phyloP scores from a whole-genome alignment of 2,329 filamentous ascomycete species.

The Epichloe gansuensis region DNA sequence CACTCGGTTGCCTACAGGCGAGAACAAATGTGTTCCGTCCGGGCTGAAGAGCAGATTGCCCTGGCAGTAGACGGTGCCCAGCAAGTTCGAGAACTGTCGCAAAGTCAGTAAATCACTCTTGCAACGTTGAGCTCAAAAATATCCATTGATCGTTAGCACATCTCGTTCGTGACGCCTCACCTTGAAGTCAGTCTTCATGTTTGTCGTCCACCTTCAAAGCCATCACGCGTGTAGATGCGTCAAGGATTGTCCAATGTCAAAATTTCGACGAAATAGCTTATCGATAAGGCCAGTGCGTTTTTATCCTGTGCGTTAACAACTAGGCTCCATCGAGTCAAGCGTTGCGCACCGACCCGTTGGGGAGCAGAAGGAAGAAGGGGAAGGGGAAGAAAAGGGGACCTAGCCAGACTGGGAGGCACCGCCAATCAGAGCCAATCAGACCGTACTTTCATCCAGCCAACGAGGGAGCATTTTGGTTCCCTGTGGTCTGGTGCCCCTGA shows the following conservation, averaged over 20 bases:
- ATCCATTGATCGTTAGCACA: background rate
- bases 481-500: constrained; percentile 20
- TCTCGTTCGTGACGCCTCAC: constrained; percentile 33
- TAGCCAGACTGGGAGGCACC: background rate
- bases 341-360: constrained; percentile 11
- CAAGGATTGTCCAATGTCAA: constrained; percentile 11
- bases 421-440: constrained; percentile 1
- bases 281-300: constrained; percentile 9
- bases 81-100: constrained; percentile 86
- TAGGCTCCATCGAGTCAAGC: constrained; percentile 10
- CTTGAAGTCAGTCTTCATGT: constrained; percentile 99
- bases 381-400: constrained; percentile 12
- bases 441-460: constrained; percentile 4
- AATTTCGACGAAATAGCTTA: constrained; percentile 16
- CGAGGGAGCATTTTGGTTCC: constrained; percentile 10
- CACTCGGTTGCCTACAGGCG: constrained; percentile 90
- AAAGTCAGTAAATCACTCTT: background rate
- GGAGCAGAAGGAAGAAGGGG: background rate
- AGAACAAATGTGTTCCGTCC: constrained; percentile 90
- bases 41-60: constrained; percentile 94
- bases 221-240: constrained; percentile 17
- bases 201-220: constrained; percentile 16
- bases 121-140: no score
- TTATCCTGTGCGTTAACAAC: background rate
- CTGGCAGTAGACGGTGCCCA: constrained; percentile 96